phyloP scores from a whole-genome alignment of 2,329 filamentous ascomycete genomes.

The Pseudogymnoascus sp. region DNA sequence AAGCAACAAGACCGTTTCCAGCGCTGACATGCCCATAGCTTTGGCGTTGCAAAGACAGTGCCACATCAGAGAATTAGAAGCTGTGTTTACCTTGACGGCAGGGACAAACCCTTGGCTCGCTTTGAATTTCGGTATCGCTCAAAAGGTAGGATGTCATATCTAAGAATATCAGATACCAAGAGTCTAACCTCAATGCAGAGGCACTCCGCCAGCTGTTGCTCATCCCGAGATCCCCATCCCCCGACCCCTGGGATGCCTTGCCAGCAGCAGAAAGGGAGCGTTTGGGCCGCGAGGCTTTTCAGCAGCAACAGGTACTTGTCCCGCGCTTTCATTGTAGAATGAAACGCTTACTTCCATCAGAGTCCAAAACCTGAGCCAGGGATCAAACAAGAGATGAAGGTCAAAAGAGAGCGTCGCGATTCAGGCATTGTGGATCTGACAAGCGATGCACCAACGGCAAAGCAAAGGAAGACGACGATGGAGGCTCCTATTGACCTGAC shows the following conservation, averaged over 20 bases:
- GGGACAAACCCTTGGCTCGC: slow-evolving; percentile 11
- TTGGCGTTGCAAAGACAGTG: not conserved
- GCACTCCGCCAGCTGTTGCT: slow-evolving; percentile 18
- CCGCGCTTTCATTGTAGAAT: not conserved
- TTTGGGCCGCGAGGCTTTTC: not conserved
- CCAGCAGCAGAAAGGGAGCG: not conserved
- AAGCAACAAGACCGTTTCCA: not conserved
- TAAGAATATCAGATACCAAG: not conserved
- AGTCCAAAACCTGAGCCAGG: not conserved
- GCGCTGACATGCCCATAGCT: not conserved
- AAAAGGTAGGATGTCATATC: slow-evolving; percentile 12
- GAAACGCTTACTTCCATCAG: not conserved
- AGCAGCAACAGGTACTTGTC: not conserved
- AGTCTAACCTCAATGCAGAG: slow-evolving; percentile 11
- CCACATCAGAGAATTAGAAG: not conserved
- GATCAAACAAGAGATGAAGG: not conserved
- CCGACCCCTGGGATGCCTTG: slow-evolving; percentile 9
- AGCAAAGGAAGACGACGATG: not conserved
- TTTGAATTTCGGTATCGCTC: slow-evolving; percentile 24
- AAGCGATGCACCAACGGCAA: not conserved
- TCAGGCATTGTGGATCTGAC: not conserved
- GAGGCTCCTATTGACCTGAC: not conserved
- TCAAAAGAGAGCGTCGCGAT: not conserved
- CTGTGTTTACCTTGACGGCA: slow-evolving; percentile 17
- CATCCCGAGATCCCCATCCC: slow-evolving; percentile 15